Conservation (phyloP, 306 rosid genomes). For the Echinosophora koreensis region DNA sequence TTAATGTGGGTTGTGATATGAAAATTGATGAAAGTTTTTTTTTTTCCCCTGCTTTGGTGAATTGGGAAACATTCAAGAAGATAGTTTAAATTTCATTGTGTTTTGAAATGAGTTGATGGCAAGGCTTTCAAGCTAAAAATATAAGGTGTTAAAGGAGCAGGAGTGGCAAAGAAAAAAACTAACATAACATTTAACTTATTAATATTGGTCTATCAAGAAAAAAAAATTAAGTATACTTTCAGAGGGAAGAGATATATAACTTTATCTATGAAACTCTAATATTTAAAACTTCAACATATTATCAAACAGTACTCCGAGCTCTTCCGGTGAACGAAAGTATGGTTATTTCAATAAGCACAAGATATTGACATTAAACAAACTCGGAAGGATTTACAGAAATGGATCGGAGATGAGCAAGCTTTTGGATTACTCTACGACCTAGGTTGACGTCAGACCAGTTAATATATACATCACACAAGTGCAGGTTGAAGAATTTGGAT, state of each 20-base stretch:
- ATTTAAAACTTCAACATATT: background rate
- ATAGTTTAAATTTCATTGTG: no score
- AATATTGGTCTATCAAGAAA: no score
- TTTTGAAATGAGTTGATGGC: no score
- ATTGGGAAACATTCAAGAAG: no score
- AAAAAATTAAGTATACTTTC: background rate
- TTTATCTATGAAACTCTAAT: background rate
- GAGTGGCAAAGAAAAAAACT: no score
- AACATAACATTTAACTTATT: no score
- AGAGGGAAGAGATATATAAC: background rate
- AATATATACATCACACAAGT: background rate
- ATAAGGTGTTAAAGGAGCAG: no score
- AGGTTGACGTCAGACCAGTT: background rate
- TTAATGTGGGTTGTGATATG: no score
- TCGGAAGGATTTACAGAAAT: conserved; percentile 25
- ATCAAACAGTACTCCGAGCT: conserved; percentile 6
- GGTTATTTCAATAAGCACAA: conserved; percentile 9
- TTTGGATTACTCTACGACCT: conserved; percentile 34
- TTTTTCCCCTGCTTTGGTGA: no score
- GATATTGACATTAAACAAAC: conserved; percentile 26
- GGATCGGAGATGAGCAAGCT: background rate
- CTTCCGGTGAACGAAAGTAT: background rate
- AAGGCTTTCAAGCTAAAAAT: no score
- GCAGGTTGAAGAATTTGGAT: conserved; percentile 21
- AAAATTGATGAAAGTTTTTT: no score